Evolutionary conservation across 2,329 filamentous ascomycete genomes (phyloP).

Genomic region (Grosmannia penicillata): DNA sequence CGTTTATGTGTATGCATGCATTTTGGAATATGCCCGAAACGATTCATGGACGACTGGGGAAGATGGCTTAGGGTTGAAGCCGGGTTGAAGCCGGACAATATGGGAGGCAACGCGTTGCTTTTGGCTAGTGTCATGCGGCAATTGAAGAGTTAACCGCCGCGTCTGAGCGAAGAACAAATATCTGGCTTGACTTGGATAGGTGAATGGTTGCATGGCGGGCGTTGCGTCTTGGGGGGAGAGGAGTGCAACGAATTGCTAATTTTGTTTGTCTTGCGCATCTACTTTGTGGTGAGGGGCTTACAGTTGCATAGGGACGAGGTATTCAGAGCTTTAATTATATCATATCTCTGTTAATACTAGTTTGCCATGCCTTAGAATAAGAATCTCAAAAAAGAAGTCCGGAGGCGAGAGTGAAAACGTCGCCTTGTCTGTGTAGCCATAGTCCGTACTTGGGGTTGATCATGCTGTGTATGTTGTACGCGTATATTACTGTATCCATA

Average conservation of each 20-base stretch:
- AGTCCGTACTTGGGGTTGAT: too few relatives aligned
- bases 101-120: slow-evolving; percentile 2
- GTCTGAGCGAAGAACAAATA: not conserved
- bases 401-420: too few relatives aligned
- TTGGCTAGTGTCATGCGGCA: not conserved
- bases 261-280: too few relatives aligned
- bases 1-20: not conserved
- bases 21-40: not conserved
- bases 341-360: too few relatives aligned
- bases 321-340: not conserved
- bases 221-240: not conserved
- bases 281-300: not conserved
- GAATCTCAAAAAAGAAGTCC: too few relatives aligned
- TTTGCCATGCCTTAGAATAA: too few relatives aligned
- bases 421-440: not conserved
- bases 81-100: not conserved
- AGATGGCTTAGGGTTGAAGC: not conserved
- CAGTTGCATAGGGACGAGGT: not conserved
- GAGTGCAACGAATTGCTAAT: too few relatives aligned
- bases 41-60: not conserved
- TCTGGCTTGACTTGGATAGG: not conserved
- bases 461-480: too few relatives aligned
- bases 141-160: not conserved
- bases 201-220: not conserved
- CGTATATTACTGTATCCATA: too few relatives aligned